Percentiles rank a stretch among this genome's conserved stretches.
Conservation (phyloP, 768 basidiomycete genomes). For the Pulveroboletus sp. region DNA sequence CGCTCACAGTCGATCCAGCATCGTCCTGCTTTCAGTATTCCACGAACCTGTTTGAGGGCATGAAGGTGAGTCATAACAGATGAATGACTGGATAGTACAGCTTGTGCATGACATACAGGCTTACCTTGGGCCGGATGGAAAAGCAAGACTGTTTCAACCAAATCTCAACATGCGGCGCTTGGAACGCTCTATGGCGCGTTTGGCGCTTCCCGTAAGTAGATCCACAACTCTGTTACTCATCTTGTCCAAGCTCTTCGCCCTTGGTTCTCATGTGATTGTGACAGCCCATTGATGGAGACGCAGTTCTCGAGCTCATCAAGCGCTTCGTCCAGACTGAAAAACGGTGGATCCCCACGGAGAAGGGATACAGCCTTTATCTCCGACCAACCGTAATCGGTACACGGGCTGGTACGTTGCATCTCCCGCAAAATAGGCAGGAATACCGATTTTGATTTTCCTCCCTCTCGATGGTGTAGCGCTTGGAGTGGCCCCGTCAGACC, state of each 20-base stretch:
- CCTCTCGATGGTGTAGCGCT: slow-evolving; percentile 35
- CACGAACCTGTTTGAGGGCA: slow-evolving; percentile 58
- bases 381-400: slow-evolving; percentile 71
- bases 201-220: slow-evolving; percentile 64
- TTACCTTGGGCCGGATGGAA: slow-evolving; percentile 68
- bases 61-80: slow-evolving; percentile 46
- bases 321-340: slow-evolving; percentile 66
- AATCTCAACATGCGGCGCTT: slow-evolving; percentile 84
- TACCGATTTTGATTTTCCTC: background rate
- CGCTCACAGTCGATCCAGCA: slow-evolving; percentile 55
- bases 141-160: slow-evolving; percentile 77
- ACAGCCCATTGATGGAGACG: slow-evolving; percentile 44
- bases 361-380: slow-evolving; percentile 83
- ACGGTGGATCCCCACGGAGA: slow-evolving; percentile 79
- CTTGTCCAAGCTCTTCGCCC: too few relatives aligned
- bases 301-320: slow-evolving; percentile 53
- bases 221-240: too few relatives aligned
- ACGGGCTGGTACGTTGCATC: slow-evolving; percentile 30
- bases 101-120: slow-evolving; percentile 48
- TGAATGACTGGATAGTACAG: background rate
- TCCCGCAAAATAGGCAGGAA: too few relatives aligned
- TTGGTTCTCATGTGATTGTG: too few relatives aligned
- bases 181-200: slow-evolving; percentile 60
- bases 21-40: slow-evolving; percentile 61
- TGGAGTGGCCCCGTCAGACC: slow-evolving; percentile 71